Conservation (phyloP, 2,329 filamentous ascomycete species). For the Cladophialophora bantiana region DNA sequence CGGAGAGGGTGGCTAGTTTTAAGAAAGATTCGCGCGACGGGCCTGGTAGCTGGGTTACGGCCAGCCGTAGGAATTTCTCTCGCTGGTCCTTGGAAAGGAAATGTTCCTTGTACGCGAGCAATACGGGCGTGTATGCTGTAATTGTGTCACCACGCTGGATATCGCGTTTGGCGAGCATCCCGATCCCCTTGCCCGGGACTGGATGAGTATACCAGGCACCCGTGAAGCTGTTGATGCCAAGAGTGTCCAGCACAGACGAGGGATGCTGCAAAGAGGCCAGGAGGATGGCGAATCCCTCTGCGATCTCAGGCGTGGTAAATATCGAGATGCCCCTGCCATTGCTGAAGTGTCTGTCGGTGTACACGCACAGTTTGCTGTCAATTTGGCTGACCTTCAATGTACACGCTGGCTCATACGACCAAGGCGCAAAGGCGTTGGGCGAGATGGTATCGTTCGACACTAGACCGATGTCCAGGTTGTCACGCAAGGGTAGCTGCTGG, state of each 20-base stretch:
- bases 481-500: not conserved
- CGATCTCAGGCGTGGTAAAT: constrained; percentile 31
- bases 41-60: constrained; percentile 26
- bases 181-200: constrained; percentile 25
- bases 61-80: constrained; percentile 28
- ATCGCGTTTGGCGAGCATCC: constrained; percentile 25
- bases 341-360: constrained; percentile 19
- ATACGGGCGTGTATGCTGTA: constrained; percentile 28
- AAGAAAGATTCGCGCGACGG: constrained; percentile 15
- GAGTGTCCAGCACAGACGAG: not conserved
- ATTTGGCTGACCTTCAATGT: constrained; percentile 20
- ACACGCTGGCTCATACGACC: constrained; percentile 29
- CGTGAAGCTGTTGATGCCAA: constrained; percentile 2
- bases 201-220: constrained; percentile 24
- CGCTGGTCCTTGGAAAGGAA: constrained; percentile 14
- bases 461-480: not conserved
- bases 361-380: constrained; percentile 31
- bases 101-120: constrained; percentile 30
- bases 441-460: not conserved
- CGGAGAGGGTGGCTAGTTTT: constrained; percentile 9
- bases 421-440: constrained; percentile 3
- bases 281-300: constrained; percentile 5
- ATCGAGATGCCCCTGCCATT: constrained; percentile 27
- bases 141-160: constrained; percentile 20
- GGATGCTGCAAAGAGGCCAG: constrained; percentile 5